Base-by-base conservation (phyloP, 345 rosid species). In the Alliaria petiolata region DNA sequence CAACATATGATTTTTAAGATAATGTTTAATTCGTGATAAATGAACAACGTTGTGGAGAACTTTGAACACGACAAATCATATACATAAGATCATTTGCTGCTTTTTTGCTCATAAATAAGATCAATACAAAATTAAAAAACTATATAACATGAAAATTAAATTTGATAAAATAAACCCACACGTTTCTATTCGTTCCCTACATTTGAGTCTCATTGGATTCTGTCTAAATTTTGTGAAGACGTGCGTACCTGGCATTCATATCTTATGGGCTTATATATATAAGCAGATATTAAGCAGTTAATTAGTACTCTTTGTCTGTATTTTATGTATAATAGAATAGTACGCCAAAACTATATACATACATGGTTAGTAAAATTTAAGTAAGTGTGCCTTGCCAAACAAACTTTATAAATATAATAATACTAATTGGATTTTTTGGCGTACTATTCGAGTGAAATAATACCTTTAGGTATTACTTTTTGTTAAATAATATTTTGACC, bases 191-290 rank as follows among this genome's bases (percentile, higher is more conserved):
- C 39, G 17, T 38, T 66, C 25, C 22, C 61, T 26, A 67, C 19
- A 39, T 67, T 31, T 42, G 44, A 55, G 43, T 42, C 33, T 54
- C 53, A 28, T 16, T 26, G 8, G 39, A 52, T 15, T 51, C 51
- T 51, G 25, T 54, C 52, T 54, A 54, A 26, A 54, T 54, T 53
- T 31, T 54, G 43, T 67, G 62, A 66, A 65, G 70, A 50, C 47
- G 35, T 67, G 42, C 19, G 26, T 53, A 52, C 13, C 17, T 39
- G 6, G 19, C 62, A 67, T 40, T 36, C 30, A 66, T 66, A 66
- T 26, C 6, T 3, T 39, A 22, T 45, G 26, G 49, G 40, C 50
- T 40, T 30, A 11, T 16, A 9, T 63, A 3, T 43, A 19, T 42
- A 61, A 60, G 22, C 8, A 34, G 43, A 16, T 28, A 28, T 7